phyloP scores from a whole-genome alignment of 2,329 filamentous ascomycete species.

The Penicillium digitatum region DNA sequence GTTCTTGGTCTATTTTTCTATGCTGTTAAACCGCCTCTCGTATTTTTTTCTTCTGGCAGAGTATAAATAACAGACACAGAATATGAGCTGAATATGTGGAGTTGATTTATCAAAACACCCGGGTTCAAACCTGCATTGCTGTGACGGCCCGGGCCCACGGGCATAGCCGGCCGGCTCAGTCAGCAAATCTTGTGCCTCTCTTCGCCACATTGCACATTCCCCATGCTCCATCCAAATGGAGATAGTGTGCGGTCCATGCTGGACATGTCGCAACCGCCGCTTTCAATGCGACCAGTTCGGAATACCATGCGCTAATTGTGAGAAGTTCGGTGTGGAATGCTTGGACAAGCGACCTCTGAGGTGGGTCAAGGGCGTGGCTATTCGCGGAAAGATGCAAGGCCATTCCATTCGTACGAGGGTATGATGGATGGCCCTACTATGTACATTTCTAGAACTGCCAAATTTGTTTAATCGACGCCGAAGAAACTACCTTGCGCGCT shows the following conservation, averaged over 20 bases:
- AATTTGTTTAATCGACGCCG: not conserved
- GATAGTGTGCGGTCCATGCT: conserved; percentile 23
- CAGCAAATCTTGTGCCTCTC: not conserved
- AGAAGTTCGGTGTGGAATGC: conserved; percentile 34
- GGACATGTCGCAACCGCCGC: conserved; percentile 36
- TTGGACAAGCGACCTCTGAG: conserved; percentile 31
- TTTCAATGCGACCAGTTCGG: conserved; percentile 34
- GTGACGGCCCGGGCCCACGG: not conserved
- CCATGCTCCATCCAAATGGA: conserved; percentile 6
- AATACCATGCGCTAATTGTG: conserved; percentile 33
- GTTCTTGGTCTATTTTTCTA: not conserved
- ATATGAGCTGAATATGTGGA: not conserved
- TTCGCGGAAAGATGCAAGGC: conserved; percentile 33
- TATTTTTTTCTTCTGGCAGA: not conserved
- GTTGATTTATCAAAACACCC: not conserved
- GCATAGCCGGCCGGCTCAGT: not conserved
- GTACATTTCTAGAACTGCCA: not conserved
- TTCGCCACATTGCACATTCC: not conserved
- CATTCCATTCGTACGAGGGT: conserved; percentile 17
- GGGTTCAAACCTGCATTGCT: not conserved
- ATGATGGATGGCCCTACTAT: not conserved
- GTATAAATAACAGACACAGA: not conserved
- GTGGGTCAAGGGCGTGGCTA: conserved; percentile 38
- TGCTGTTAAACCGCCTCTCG: too few species aligned
- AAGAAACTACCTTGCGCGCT: not conserved